phyloP scores from a whole-genome alignment of 2,329 filamentous ascomycete species.

The Fusarium scirpi region DNA sequence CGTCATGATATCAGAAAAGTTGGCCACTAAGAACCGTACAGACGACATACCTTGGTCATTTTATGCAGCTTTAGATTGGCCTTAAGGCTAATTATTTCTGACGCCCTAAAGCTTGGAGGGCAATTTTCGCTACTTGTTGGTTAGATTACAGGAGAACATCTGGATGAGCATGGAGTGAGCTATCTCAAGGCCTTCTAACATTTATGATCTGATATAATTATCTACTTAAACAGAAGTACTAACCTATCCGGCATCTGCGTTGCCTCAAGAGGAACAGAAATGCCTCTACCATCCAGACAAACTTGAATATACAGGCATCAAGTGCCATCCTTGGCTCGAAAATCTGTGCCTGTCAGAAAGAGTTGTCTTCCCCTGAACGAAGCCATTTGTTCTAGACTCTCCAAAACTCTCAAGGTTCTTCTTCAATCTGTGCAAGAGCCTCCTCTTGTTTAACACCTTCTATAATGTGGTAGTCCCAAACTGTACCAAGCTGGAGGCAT shows the following conservation, averaged over 20 bases:
- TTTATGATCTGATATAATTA: background rate
- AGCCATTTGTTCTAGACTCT: background rate
- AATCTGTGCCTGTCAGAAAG: background rate
- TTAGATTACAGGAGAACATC: fast-evolving
- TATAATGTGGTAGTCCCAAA: slow-evolving; percentile 70
- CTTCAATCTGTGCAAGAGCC: slow-evolving; percentile 6
- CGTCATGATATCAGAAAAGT: background rate
- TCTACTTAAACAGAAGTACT: background rate
- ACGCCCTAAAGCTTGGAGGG: too few species aligned
- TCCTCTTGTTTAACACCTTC: slow-evolving; percentile 63
- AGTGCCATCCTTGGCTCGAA: background rate
- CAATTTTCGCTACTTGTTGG: too few species aligned
- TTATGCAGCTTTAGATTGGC: too few species aligned
- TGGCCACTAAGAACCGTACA: fast-evolving
- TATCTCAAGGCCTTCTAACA: background rate
- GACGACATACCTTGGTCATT: too few species aligned
- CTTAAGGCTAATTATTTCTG: too few species aligned
- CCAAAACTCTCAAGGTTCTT: background rate
- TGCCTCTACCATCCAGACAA: slow-evolving; percentile 1
- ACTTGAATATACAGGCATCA: slow-evolving; percentile 4
- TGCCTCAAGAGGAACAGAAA: background rate
- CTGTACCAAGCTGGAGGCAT: slow-evolving; percentile 65
- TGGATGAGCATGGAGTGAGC: fast-evolving
- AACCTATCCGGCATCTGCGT: fast-evolving
- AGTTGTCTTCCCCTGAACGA: background rate